Base-by-base conservation (phyloP, 148 eudicot species). In the Gaultheria prostrata region DNA sequence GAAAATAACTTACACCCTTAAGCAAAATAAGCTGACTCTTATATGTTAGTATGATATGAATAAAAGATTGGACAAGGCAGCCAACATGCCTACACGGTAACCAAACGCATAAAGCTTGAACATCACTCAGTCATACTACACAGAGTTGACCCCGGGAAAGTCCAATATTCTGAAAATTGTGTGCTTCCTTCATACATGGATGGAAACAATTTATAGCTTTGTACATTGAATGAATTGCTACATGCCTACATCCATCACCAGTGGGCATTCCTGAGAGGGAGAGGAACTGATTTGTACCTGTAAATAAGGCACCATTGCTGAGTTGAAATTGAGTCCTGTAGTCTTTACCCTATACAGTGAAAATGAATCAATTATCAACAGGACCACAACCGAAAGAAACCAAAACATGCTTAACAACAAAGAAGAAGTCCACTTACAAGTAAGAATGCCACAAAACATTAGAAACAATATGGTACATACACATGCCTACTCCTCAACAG, bases 311-410 rank as follows among this genome's bases (percentile, higher is more conserved):
- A 80, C 98, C 98, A 83, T 86, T 95, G 1, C 98, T 97, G 45
- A 95, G 79, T 86, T 95, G 98, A 74, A 93, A 69, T 79, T 95
- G 97, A 69, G 92, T 88, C 88, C 97, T 91, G 50, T 88, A 92
- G 74, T 95, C 95, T 26, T 76, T 86, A 32, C 98, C 98, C 98
- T 95, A 86, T 3, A 57, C 32, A 20, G 20, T 78, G 35, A 54
- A 69, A 61, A 63, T 57, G 15, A 49, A 20, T 39, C 43, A 53
- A 83, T 21, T 65, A 80, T 12, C 30, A 63, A 65, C 43, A 80
- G 43, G 35, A 59, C 14, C 10, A 39, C 63, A 49, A 20, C 30
- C 21, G 21, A 48, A 70, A 54, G 48, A 46, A 33, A 80, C 63
- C 28, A 2, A 57, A 61, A 32, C 21, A 28, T 57, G 51, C 51